Conservation (phyloP, 176 grass and related monocot species). For the Poa pratensis region DNA sequence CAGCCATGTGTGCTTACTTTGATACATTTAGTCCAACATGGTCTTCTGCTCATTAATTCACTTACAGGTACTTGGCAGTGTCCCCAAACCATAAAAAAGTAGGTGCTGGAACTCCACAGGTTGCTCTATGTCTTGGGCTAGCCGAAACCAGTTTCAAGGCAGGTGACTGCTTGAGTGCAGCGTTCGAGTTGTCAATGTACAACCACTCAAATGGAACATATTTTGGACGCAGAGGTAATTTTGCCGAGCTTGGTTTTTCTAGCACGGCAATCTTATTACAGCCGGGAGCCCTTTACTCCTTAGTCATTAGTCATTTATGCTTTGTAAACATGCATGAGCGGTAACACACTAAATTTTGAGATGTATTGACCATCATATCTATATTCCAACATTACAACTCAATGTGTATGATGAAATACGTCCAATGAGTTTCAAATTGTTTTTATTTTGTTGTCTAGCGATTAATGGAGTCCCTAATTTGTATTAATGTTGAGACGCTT, state of each 20-base stretch:
- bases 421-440: neutral
- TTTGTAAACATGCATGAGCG: neutral
- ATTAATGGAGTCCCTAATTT: neutral
- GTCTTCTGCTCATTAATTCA: neutral
- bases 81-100: neutral
- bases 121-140: constrained; percentile 8
- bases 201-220: constrained; percentile 34
- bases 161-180: neutral
- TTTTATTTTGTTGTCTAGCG: neutral
- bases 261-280: neutral
- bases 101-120: neutral
- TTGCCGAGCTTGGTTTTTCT: neutral
- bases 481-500: neutral
- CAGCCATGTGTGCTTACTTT: neutral
- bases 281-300: neutral
- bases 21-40: neutral
- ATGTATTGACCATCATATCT: neutral
- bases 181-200: constrained; percentile 36
- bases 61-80: constrained; percentile 28
- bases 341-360: neutral
- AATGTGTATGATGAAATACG: neutral
- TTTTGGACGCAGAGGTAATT: constrained; percentile 16
- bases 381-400: neutral
- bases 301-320: neutral
- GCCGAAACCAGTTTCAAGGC: neutral